Evolutionary conservation across 2,329 filamentous ascomycete genomes (phyloP).

Genomic region (Calonectria fujianensis): DNA sequence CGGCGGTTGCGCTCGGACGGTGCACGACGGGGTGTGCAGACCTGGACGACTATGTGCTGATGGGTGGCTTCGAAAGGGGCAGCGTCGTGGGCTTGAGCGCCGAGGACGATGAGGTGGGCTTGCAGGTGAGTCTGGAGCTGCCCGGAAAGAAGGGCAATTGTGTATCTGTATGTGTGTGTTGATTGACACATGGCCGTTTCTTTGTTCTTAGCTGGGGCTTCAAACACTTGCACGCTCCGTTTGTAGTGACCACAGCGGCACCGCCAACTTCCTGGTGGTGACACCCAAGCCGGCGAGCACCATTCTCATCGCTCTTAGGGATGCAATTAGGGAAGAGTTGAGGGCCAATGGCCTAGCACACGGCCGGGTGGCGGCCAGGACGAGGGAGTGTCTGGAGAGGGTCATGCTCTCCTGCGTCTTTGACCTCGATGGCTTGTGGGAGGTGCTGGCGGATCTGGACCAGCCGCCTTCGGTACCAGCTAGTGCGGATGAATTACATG

Average conservation of each 20-base stretch:
- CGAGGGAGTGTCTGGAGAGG: constrained; percentile 66
- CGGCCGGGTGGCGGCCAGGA: constrained; percentile 47
- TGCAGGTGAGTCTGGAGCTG: constrained; percentile 62
- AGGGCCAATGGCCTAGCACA: constrained; percentile 39
- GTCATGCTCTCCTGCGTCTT: constrained; percentile 75
- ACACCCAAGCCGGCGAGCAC: constrained; percentile 67
- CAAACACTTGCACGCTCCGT: constrained; percentile 68
- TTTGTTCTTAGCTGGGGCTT: constrained; percentile 64
- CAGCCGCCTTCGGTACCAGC: constrained; percentile 57
- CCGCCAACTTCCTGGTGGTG: constrained; percentile 64
- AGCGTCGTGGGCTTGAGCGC: constrained; percentile 72
- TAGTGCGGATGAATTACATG: background rate
- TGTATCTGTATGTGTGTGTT: background rate
- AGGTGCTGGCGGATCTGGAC: constrained; percentile 69
- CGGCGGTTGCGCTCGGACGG: constrained; percentile 54
- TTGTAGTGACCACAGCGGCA: constrained; percentile 46
- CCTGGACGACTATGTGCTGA: constrained; percentile 69
- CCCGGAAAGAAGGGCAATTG: background rate
- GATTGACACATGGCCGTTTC: background rate
- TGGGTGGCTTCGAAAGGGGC: constrained; percentile 71
- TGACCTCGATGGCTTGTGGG: constrained; percentile 74
- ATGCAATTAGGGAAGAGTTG: constrained; percentile 63
- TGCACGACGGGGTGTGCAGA: constrained; percentile 67
- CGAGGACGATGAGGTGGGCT: constrained; percentile 69
- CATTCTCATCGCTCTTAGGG: constrained; percentile 65